Evolutionary conservation across 1,284 basidiomycete genomes (phyloP).

Genomic region (Apiotrichum montevideense): DNA sequence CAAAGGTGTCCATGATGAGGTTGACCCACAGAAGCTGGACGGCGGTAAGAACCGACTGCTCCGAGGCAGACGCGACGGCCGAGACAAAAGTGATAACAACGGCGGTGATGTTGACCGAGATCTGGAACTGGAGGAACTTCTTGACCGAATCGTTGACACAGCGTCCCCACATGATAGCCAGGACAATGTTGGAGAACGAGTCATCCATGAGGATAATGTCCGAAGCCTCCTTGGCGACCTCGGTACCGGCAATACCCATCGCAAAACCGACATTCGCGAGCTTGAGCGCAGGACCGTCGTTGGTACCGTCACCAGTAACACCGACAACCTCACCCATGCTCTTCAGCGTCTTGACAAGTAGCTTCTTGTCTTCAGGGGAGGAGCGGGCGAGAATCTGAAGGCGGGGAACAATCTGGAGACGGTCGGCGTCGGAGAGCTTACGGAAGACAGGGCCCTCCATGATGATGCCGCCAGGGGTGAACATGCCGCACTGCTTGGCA

Average conservation of each 20-base stretch:
- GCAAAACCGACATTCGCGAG: constrained; percentile 90
- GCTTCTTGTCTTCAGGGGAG: constrained; percentile 92
- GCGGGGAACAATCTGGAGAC: constrained; percentile 52
- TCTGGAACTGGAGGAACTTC: constrained; percentile 98
- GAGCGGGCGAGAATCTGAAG: constrained; percentile 76
- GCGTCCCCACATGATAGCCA: constrained; percentile 98
- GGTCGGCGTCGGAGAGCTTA: constrained; percentile 50
- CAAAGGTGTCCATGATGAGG: constrained; percentile 92
- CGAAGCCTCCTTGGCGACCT: constrained; percentile 97
- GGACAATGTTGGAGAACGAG: constrained; percentile 92
- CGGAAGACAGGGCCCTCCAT: constrained; percentile 65
- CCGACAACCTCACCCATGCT: constrained; percentile 86
- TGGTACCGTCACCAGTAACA: constrained; percentile 97
- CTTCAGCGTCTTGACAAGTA: constrained; percentile 84
- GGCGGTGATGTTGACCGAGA: constrained; percentile 92
- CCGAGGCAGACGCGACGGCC: constrained; percentile 69
- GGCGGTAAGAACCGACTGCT: constrained; percentile 81
- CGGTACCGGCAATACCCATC: constrained; percentile 98
- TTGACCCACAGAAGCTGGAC: constrained; percentile 81
- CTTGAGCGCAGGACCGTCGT: constrained; percentile 95
- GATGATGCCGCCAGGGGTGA: constrained; percentile 48
- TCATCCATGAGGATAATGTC: constrained; percentile 99
- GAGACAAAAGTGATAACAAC: constrained; percentile 91
- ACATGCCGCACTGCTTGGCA: constrained; percentile 82
- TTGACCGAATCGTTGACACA: constrained; percentile 96